Base-by-base conservation (phyloP, 169 alveolate genomes). In the Toxoplasma gondii region DNA sequence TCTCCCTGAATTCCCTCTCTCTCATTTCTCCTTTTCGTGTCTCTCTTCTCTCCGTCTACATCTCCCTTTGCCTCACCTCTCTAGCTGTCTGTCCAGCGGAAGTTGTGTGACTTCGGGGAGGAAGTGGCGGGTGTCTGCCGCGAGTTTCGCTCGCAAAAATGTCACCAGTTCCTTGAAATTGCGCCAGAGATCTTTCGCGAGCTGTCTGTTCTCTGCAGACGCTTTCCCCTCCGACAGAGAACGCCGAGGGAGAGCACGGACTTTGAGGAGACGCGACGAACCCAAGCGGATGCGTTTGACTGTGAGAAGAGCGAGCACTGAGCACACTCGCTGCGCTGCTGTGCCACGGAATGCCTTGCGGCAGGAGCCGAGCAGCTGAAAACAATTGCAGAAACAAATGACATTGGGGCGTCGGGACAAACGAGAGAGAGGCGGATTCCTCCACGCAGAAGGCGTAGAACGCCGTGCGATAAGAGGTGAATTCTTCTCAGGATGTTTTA, bases 301-400 rank as follows among this genome's bases (percentile, higher is more conserved):
- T 19, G 67, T 31, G 90, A 43, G 90, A 39, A 29, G 53, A 2
- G 64, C 90, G 90, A 39, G 38, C 1, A 39, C 90, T 43, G 69
- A 82, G 58, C 27, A 82, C 64, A 41, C 64, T 44, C 90, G 90
- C 90, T 0, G 90, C 90, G 90, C 90, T 41, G 38, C 90, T 82
- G 38, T 82, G 53, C 90, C 90, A 82, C 67, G 69, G 38, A 27
- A 82, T 44, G 5, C 39, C 90, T 24, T 41, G 90, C n/a, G 90
- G 90, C 53, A 82, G 90, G 41, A 2, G 90, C 53, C 53, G 49
- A 7, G 54, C 7, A 27, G 44, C 88, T 80, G 88, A 4, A 27
- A 41, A 41, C 4, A 80, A 31, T 17, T 9, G 34, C 58, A 49
- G 58, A 49, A 12, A 49, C n/a, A n/a, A n/a, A n/a, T n/a, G n/a